Base-by-base conservation (phyloP, 225 moss, liverwort and hornwort genomes). In the Bryum argenteum region DNA sequence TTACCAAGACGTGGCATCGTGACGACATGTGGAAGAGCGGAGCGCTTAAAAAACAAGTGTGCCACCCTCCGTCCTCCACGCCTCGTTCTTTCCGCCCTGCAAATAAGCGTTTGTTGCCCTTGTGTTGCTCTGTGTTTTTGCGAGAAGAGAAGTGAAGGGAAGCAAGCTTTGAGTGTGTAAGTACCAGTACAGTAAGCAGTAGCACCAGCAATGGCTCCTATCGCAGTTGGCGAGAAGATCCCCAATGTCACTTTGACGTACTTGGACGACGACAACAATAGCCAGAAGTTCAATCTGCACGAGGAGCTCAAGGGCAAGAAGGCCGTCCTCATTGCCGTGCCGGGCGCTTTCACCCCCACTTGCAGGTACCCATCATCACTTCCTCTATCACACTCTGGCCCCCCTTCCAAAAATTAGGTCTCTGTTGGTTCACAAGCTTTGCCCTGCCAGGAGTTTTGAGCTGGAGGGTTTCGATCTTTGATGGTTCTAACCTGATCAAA, bases 311-410 rank as follows among this genome's bases (percentile, higher is more conserved):
- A 85, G 23, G 92, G 95, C 10, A 95, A 92, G 90, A 95, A 95
- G 84, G 83, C 78, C 2, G 92, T 95, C n/a, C 84, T 95, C 37
- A 64, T 95, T 60, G 95, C 85, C 1, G 95, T 92, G 12, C 95
- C 95, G 13, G 95, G 95, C 18, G 95, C 95, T 13, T 95, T 95
- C 77, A 95, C 95, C 21, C 92, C 95, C 50, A 87, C 89, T 24
- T 95, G 95, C 95, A 93, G 92, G 92, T 90, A 28, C 1, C 1
- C 2, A 14, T 1, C 2, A 14, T 1, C 16, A 0, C 1, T 3
- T 10, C 8, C 6, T 18, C 45, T 1, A 4, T 26, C 26, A 26
- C 4, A 26, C 3, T n/a, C 14, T 8, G 5, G n/a, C n/a, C n/a
- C n/a, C 12, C 5, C 53, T 13, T 4, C 0, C 13, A 18, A 15